Base-by-base conservation (phyloP, 768 basidiomycete genomes). In the Trametes meyenii region DNA sequence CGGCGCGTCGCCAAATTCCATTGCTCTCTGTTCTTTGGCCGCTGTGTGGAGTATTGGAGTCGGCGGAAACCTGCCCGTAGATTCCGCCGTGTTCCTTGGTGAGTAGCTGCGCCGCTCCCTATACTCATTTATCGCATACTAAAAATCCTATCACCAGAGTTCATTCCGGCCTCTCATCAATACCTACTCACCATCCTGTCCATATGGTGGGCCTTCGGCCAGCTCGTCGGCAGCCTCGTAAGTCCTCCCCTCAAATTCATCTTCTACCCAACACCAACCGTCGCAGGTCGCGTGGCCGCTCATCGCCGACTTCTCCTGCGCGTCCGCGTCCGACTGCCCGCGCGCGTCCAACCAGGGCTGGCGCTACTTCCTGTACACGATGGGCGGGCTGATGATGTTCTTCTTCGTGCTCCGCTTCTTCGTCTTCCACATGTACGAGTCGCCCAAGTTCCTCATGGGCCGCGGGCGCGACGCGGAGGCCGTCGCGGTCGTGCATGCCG, bases 131-230 rank as follows among this genome's bases (percentile, higher is more conserved):
- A 2, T 43, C 24, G 12, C 24, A 21, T 33, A 50, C n/a, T 21
- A n/a, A 26, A 2, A 4, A n/a, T n/a, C 24, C n/a, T 40, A 33
- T 50, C n/a, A 3, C 5, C 44, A 86, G 88, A 92, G 66, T 89
- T 89, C 67, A 69, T 89, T 0, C 90, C 90, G 0, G 81, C 82
- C 2, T 83, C 84, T 1, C 88, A 91, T 62, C 90, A 92, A 67
- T 91, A 89, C 67, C 77, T 92, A 2, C 76, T 92, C 35, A 90
- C 89, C 0, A 75, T 91, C 14, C 78, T 92, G n/a, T 89, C 89
- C 0, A 82, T 90, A 39, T 92, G 87, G 86, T 92, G 90, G 90
- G 86, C 87, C 6, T 78, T 91, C 36, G 89, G 89, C 2, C 90
- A 90, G 69, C 79, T 90, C 0, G 69, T 88, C 50, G 86, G 84